A percentile compares a stretch with the other conserved stretches of the same genome.
Conservation (phyloP, 2,329 filamentous ascomycete genomes). For the Cercospora sp. region DNA sequence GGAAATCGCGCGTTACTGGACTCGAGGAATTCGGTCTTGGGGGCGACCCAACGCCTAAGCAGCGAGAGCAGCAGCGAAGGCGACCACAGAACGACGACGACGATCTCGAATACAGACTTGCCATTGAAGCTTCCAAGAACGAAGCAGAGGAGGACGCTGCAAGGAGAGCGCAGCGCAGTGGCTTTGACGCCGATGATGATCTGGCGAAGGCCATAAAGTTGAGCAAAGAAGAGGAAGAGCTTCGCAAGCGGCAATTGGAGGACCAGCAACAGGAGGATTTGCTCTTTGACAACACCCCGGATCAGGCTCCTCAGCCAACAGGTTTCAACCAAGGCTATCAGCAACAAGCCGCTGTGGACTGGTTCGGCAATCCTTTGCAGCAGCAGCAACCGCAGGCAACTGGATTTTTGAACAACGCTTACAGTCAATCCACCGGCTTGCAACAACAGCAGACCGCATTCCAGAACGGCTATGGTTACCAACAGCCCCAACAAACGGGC, state of each 20-base stretch:
- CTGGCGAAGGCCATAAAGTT: slow-evolving; percentile 92
- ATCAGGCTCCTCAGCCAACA: slow-evolving; percentile 68
- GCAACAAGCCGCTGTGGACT: slow-evolving; percentile 93
- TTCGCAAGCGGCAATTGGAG: slow-evolving; percentile 82
- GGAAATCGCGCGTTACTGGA: slow-evolving; percentile 94
- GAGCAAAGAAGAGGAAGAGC: slow-evolving; percentile 90
- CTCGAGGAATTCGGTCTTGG: slow-evolving; percentile 60
- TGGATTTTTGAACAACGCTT: slow-evolving; percentile 67
- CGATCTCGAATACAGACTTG: slow-evolving; percentile 85
- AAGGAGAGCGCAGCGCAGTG: slow-evolving; percentile 58
- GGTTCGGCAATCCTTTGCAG: slow-evolving; percentile 87
- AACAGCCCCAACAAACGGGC: slow-evolving; percentile 64
- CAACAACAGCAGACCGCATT: slow-evolving; percentile 63
- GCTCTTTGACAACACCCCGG: slow-evolving; percentile 79
- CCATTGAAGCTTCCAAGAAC: slow-evolving; percentile 90
- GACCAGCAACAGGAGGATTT: slow-evolving; percentile 74
- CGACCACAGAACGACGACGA: slow-evolving; percentile 58
- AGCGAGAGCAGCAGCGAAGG: slow-evolving; percentile 41
- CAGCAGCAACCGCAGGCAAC: slow-evolving; percentile 61
- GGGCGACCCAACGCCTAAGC: slow-evolving; percentile 38
- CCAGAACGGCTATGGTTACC: slow-evolving; percentile 65
- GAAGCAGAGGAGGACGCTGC: slow-evolving; percentile 90
- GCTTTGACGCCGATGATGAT: slow-evolving; percentile 71
- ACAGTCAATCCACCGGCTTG: slow-evolving; percentile 77
- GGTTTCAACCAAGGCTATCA: slow-evolving; percentile 97